Percentiles rank a stretch among this genome's conserved stretches.
These are phyloP conservation scores for Hyparrhenia diplandra DNA, from an alignment of 176 grass and related monocot genomes.

Conservation along the genomic window DNA sequence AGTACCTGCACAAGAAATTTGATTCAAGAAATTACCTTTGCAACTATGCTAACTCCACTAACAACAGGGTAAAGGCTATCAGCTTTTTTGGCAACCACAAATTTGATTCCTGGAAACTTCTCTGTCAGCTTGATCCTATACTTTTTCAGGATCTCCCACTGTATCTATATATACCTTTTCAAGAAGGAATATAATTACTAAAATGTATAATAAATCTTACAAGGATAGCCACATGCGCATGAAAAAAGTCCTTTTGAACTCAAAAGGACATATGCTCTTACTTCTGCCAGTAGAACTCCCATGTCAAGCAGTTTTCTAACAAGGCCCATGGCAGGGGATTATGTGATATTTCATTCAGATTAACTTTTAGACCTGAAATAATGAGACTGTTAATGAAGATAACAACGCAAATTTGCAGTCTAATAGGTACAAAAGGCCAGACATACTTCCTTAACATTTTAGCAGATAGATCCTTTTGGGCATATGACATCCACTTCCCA, in stretches of 20 bases:
- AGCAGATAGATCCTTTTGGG: conserved; percentile 83
- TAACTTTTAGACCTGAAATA: conserved; percentile 71
- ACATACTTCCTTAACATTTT: conserved; percentile 83
- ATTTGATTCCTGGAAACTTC: conserved; percentile 82
- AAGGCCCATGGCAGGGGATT: conserved; percentile 91
- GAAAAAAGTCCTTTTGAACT: background rate
- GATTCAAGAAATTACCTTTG: conserved; percentile 58
- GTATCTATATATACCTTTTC: conserved; percentile 89
- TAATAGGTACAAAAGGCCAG: conserved; percentile 3
- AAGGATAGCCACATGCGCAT: background rate
- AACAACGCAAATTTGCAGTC: background rate
- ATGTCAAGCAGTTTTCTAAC: conserved; percentile 62
- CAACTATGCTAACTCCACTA: conserved; percentile 94
- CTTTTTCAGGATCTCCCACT: conserved; percentile 88
- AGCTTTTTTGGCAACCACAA: conserved; percentile 94
- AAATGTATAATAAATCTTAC: background rate
- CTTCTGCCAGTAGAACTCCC: conserved; percentile 79
- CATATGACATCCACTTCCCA: conserved; percentile 96
- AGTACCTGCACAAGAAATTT: background rate
- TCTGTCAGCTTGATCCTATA: conserved; percentile 79
- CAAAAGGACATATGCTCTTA: conserved; percentile 34
- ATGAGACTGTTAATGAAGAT: background rate
- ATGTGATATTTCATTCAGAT: conserved; percentile 96
- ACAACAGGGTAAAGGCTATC: conserved; percentile 95
- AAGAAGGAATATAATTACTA: conserved; percentile 12